Base-by-base conservation (phyloP, 2,329 filamentous ascomycete genomes). In the Fusarium gaditjirri region DNA sequence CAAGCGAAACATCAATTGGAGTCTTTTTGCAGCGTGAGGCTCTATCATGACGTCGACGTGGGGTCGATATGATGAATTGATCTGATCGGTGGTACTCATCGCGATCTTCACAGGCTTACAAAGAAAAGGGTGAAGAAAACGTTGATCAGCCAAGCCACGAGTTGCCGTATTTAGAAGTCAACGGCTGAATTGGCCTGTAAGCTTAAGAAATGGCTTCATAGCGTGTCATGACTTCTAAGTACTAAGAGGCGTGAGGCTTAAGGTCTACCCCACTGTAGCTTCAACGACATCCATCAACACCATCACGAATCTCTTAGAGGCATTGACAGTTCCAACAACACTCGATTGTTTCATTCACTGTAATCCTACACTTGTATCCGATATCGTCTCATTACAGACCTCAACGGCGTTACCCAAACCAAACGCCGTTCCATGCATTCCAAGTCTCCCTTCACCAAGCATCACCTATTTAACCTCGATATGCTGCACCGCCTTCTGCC, bases 401-500 rank as follows among this genome's bases (percentile, higher is more conserved):
- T 57, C 35, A 42, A 16, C 50, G 52, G 50, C 56, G 55, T 56
- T 61, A 59, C 67, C 66, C 67, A 61, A 58, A 41, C 41, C 63
- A 61, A 73, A 73, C 71, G 71, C 71, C 71, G 49, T 46, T 35
- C 58, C 50, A 56, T 68, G 59, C 47, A 63, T 52, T 39, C 17
- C 49, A n/a, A 39, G n/a, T 38, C 39, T 35, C 50, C 50, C 55
- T 43, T 63, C 50, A 43, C 27, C 35, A 6, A 39, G 25, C 31
- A 46, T 53, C 27, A 17, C 61, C 73, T 74, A 82, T 55, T 81
- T 77, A 46, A 80, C 80, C 21, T 80, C 82, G 39, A 87, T 83
- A 58, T 87, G 84, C 67, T 88, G 86, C 21, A 97, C 91, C 6
- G 92, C 94, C 23, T 91, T 88, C 82, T 92, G 89, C 94, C 94